Conservation (phyloP, 1,284 basidiomycete genomes). For the Cronartium ribicola region DNA sequence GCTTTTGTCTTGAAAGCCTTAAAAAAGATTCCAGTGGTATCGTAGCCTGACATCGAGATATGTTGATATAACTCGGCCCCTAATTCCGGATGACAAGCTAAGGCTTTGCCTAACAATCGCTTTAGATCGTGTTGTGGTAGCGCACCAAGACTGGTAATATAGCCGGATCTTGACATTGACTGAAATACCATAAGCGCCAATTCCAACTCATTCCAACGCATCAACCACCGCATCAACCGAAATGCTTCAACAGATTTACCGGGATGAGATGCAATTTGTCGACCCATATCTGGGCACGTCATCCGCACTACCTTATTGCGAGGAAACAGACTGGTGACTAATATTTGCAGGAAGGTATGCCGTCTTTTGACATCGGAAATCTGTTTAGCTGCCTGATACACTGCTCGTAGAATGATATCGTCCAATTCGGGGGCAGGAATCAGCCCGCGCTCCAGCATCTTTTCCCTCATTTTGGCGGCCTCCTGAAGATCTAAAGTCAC, state of each 20-base stretch:
- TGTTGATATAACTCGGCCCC: slow-evolving; percentile 40
- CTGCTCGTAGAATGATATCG: slow-evolving; percentile 24
- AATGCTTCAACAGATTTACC: slow-evolving; percentile 39
- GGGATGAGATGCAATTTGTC: slow-evolving; percentile 30
- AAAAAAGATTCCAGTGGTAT: slow-evolving; percentile 14
- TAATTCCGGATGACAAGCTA: slow-evolving; percentile 23
- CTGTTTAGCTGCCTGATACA: slow-evolving; percentile 13
- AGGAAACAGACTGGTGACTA: slow-evolving; percentile 26
- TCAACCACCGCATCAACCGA: slow-evolving; percentile 32
- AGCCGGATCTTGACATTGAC: slow-evolving; percentile 36
- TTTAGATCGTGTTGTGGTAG: slow-evolving; percentile 21
- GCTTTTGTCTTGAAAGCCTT: slow-evolving; percentile 31
- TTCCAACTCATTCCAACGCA: slow-evolving; percentile 29
- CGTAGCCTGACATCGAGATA: slow-evolving; percentile 27
- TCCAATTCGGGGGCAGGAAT: slow-evolving; percentile 18
- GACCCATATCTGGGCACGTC: not conserved
- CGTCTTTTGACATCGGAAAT: slow-evolving; percentile 12
- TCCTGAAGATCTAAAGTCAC: slow-evolving; percentile 4
- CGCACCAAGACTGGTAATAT: slow-evolving; percentile 23
- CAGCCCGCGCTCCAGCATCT: slow-evolving; percentile 23
- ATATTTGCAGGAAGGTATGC: slow-evolving; percentile 11
- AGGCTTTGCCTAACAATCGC: slow-evolving; percentile 17
- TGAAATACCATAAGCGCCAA: slow-evolving; percentile 32
- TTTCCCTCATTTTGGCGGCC: slow-evolving; percentile 18
- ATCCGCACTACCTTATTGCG: slow-evolving; percentile 26